phyloP scores from a whole-genome alignment of 176 grass and related monocot species.

The Zizania latifolia region DNA sequence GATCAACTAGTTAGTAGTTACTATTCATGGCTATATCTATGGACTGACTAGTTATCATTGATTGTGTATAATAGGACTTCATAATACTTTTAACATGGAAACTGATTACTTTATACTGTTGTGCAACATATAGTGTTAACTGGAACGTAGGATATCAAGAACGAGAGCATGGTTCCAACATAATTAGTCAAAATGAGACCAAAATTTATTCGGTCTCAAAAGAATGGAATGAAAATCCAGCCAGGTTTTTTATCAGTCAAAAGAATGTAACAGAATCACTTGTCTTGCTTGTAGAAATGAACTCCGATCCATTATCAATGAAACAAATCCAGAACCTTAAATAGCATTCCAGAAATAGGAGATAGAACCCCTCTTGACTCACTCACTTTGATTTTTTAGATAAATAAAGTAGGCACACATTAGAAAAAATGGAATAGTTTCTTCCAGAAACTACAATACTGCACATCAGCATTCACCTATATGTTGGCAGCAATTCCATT shows the following conservation, averaged over 20 bases:
- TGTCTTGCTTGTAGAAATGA: background rate
- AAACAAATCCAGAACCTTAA: background rate
- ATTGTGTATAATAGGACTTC: background rate
- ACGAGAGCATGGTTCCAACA: background rate
- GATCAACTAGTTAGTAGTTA: background rate
- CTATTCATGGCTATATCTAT: background rate
- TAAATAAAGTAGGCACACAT: background rate
- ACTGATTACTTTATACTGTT: background rate
- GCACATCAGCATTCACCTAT: background rate
- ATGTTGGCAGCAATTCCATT: background rate
- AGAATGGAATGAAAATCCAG: background rate
- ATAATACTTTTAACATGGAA: background rate
- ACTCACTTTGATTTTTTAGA: background rate
- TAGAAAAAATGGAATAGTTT: background rate
- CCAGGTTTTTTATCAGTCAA: background rate
- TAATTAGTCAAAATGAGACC: background rate
- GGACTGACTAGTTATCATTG: background rate
- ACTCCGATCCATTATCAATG: background rate
- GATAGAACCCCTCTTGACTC: background rate
- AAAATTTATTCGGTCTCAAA: background rate
- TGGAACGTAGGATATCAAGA: background rate
- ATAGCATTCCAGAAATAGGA: background rate
- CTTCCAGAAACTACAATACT: background rate
- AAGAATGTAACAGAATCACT: background rate
- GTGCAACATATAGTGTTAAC: background rate